phyloP scores from a whole-genome alignment of 345 rosid genomes.

The Microcos paniculata region DNA sequence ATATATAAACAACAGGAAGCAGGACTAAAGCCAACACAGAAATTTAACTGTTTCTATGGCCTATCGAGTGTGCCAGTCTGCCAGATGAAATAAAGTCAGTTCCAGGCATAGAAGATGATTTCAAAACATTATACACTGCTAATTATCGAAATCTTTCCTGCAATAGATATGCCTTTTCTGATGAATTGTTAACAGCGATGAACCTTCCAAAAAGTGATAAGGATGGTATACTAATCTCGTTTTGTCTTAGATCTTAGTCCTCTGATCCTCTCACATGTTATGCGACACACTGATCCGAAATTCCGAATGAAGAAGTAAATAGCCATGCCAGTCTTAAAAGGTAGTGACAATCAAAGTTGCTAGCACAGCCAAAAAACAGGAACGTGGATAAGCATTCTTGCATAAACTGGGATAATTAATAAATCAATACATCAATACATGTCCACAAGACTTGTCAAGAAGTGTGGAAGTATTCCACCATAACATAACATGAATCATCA shows the following conservation, averaged over 20 bases:
- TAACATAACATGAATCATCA: background rate
- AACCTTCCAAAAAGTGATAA: constrained; percentile 4
- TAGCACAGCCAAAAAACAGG: background rate
- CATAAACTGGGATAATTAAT: background rate
- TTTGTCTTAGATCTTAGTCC: constrained; percentile 2
- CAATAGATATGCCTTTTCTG: background rate
- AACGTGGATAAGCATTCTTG: background rate
- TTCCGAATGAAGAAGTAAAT: too few relatives aligned
- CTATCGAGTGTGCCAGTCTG: background rate
- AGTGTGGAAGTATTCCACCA: background rate
- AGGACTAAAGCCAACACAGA: background rate
- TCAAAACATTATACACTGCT: background rate
- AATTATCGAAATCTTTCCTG: background rate
- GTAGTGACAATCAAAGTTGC: background rate
- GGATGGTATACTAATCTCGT: constrained; percentile 18
- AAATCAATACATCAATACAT: too few relatives aligned
- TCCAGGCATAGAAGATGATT: background rate
- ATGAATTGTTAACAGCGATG: background rate
- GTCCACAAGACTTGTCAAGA: background rate
- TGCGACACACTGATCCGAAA: constrained; percentile 4
- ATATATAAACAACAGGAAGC: background rate
- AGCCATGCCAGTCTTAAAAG: constrained; percentile 1
- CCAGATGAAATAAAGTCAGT: background rate
- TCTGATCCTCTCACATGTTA: constrained; percentile 13
- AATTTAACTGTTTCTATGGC: background rate